phyloP scores from a whole-genome alignment of 306 rosid genomes.

The Rubus parviflorus region DNA sequence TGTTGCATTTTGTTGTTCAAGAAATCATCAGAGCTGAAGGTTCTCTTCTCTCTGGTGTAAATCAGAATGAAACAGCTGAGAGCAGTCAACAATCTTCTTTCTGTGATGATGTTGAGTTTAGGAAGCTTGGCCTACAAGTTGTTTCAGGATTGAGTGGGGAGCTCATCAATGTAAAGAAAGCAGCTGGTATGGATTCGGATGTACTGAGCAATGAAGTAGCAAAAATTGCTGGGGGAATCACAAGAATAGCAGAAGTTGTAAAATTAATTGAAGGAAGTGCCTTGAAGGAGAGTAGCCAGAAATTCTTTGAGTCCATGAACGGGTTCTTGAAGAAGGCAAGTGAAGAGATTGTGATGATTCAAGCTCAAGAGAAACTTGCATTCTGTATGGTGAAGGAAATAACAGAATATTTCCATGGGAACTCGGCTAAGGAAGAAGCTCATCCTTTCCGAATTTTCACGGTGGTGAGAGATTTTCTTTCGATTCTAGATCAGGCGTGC shows the following conservation, averaged over 20 bases:
- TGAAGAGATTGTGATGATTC: slow-evolving; percentile 58
- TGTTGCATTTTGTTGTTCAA: slow-evolving; percentile 85
- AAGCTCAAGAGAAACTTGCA: slow-evolving; percentile 55
- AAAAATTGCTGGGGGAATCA: slow-evolving; percentile 65
- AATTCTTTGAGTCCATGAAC: slow-evolving; percentile 62
- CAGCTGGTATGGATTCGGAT: slow-evolving; percentile 85
- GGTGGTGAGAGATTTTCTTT: slow-evolving; percentile 82
- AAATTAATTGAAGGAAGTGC: slow-evolving; percentile 55
- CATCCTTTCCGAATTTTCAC: slow-evolving; percentile 71
- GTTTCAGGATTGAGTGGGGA: slow-evolving; percentile 89
- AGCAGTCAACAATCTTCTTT: slow-evolving; percentile 44
- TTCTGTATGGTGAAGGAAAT: slow-evolving; percentile 68
- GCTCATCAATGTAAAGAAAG: slow-evolving; percentile 77
- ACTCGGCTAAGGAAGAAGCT: slow-evolving; percentile 88
- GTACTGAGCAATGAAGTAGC: slow-evolving; percentile 62
- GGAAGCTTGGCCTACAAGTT: slow-evolving; percentile 82
- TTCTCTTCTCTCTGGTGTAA: slow-evolving; percentile 47
- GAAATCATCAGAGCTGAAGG: slow-evolving; percentile 89
- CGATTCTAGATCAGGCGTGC: slow-evolving; percentile 74
- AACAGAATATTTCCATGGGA: slow-evolving; percentile 84
- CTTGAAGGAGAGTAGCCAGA: slow-evolving; percentile 47
- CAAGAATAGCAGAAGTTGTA: slow-evolving; percentile 53
- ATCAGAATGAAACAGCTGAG: slow-evolving; percentile 30
- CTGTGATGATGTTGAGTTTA: slow-evolving; percentile 60
- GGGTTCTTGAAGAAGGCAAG: slow-evolving; percentile 62